Evolutionary conservation across 83 land plant genomes (phyloP), one percentile per base, ranked within the genome.

Genomic region (Picea abies): DNA sequence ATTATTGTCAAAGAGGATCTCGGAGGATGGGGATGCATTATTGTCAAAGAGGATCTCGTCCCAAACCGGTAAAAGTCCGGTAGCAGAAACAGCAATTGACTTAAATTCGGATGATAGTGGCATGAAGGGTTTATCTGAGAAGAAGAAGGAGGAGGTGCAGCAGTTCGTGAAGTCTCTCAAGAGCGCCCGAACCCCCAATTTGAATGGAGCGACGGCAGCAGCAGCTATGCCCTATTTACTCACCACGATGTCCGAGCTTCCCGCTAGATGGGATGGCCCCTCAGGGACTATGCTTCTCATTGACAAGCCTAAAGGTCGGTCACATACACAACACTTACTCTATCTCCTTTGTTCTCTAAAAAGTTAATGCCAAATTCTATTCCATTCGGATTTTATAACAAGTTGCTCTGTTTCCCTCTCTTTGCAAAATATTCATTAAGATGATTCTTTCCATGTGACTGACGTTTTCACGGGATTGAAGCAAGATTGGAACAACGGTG

Each of bases 291-390:
- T 93, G 52, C 90, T 94, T 47, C 83, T 96, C 71, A 84, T 96
- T 17, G 91, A 96, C 84, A 96, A 96, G 83, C 98, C 98, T 26
- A 93, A 96, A 91, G 98, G 98, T 96, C 29, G 72, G 72, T 60
- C 14, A 52, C 14, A 52, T 10, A 52, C 56, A 52, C 44, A 58
- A 35, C 19, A 0, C 56, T 29, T 5, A 25, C 17, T 79, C 65
- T 26, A 20, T 63, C 12, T 60, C 25, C 66, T 17, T 16, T 52
- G 44, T n/a, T 72, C 25, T 72, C n/a, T 72, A 20, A 19, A 44
- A 72, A 35, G 44, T 41, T 32, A 17, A 16, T 7, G 19, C 26
- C 58, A 19, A 10, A 52, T 11, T 52, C 14, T 10, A 52, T 10
- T 52, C 56, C 56, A 52, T 52, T 52, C 14, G 56, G 56, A 52